Evolutionary conservation across 345 rosid species (phyloP).

Genomic region (Syzygium jambos): DNA sequence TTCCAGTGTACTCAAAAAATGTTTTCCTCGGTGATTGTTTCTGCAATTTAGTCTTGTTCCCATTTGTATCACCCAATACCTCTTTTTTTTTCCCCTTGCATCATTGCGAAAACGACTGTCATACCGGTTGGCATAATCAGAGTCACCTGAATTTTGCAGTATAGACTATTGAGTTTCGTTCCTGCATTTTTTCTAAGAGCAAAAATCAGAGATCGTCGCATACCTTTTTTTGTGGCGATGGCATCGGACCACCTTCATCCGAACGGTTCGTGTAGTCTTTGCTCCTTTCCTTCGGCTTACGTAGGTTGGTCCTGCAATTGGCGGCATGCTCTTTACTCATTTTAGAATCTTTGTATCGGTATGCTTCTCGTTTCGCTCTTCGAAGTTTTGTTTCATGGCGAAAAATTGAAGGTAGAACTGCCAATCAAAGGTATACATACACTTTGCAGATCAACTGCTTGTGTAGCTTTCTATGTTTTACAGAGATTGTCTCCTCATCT

Average conservation of each 20-base stretch:
- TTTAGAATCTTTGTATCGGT: not conserved
- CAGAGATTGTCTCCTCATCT: not conserved
- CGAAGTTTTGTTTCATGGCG: not conserved
- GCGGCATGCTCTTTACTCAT: not conserved
- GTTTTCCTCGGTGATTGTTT: not conserved
- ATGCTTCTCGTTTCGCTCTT: accelerated
- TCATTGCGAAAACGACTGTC: accelerated
- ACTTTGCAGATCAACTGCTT: not conserved
- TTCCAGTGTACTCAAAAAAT: not conserved
- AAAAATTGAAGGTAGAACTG: not conserved
- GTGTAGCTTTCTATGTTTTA: not conserved
- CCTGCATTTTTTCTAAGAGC: not conserved
- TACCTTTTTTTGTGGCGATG: not conserved
- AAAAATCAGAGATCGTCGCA: not conserved
- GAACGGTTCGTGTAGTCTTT: not conserved
- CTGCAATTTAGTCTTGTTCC: too few relatives aligned
- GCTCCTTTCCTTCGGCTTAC: not conserved
- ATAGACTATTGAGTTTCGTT: not conserved
- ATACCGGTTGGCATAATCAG: not conserved
- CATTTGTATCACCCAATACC: not conserved
- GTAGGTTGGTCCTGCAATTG: not conserved
- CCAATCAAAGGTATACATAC: not conserved
- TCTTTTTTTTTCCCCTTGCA: not conserved
- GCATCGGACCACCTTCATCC: not conserved
- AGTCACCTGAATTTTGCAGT: not conserved